A percentile compares a stretch with the other conserved stretches of the same genome.
Evolutionary conservation across 345 rosid genomes (phyloP).

Genomic region (Turritis glabra): DNA sequence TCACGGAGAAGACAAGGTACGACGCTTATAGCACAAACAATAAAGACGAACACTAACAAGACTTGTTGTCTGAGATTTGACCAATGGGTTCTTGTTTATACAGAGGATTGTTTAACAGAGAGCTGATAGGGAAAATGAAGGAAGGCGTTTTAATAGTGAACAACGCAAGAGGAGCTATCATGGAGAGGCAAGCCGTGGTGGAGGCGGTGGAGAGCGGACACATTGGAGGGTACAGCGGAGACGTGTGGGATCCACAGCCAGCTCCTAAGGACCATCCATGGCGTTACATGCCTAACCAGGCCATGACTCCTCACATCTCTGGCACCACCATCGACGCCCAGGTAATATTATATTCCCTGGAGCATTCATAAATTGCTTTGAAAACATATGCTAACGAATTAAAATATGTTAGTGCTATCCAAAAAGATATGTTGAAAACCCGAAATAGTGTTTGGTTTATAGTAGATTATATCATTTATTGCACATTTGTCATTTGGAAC

Average conservation of each 20-base stretch:
- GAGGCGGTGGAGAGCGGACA: slow-evolving; percentile 85
- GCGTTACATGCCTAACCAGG: slow-evolving; percentile 99
- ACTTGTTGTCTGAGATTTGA: background rate
- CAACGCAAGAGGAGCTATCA: slow-evolving; percentile 95
- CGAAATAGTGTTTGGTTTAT: background rate
- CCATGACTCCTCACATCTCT: slow-evolving; percentile 97
- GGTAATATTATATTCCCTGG: slow-evolving; percentile 40
- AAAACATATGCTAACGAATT: background rate
- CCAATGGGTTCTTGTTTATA: background rate
- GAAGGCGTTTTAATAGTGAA: slow-evolving; percentile 86
- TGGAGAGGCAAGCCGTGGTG: slow-evolving; percentile 87
- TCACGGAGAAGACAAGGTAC: slow-evolving; percentile 83
- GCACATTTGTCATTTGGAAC: background rate
- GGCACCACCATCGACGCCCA: slow-evolving; percentile 97
- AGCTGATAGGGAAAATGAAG: slow-evolving; percentile 79
- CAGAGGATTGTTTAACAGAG: slow-evolving; percentile 83
- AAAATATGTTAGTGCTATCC: background rate
- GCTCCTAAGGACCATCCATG: slow-evolving; percentile 98
- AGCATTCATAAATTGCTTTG: background rate
- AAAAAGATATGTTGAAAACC: no score
- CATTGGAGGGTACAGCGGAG: slow-evolving; percentile 94
- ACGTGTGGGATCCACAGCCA: slow-evolving; percentile 94
- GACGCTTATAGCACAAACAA: background rate
- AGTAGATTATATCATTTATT: background rate
- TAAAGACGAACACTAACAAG: background rate